phyloP scores from a whole-genome alignment of 2,329 filamentous ascomycete species.

The Graphium sp. region DNA sequence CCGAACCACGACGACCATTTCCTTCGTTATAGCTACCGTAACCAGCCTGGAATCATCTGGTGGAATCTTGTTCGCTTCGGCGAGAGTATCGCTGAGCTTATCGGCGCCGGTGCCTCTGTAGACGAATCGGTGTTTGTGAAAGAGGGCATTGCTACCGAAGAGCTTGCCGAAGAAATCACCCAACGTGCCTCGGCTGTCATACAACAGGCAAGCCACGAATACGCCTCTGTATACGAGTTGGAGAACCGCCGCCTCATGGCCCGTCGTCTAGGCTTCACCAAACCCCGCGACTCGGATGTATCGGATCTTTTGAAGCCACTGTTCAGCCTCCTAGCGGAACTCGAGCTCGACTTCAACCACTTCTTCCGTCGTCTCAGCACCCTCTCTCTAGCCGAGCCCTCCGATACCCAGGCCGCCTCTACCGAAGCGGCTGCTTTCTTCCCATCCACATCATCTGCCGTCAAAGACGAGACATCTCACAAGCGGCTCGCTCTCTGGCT shows the following conservation, averaged over 20 bases:
- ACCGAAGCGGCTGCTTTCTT: constrained; percentile 58
- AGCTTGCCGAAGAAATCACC: constrained; percentile 41
- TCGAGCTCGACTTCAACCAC: constrained; percentile 85
- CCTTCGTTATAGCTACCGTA: constrained; percentile 79
- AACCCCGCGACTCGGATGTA: constrained; percentile 57
- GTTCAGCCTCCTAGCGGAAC: constrained; percentile 63
- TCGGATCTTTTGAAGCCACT: constrained; percentile 65
- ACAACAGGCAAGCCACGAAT: constrained; percentile 67
- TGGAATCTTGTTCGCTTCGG: constrained; percentile 92
- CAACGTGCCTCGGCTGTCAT: constrained; percentile 80
- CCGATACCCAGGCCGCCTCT: constrained; percentile 34
- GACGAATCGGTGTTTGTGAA: constrained; percentile 57
- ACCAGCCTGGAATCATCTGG: constrained; percentile 94
- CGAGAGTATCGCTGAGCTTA: constrained; percentile 73
- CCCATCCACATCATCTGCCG: constrained; percentile 49
- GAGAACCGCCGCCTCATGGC: constrained; percentile 85
- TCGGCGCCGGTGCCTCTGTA: constrained; percentile 58
- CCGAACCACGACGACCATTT: constrained; percentile 91
- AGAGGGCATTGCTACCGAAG: constrained; percentile 41
- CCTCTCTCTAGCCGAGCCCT: constrained; percentile 41
- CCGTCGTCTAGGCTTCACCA: constrained; percentile 58
- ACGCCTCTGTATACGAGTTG: constrained; percentile 68
- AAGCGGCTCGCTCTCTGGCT: constrained; percentile 64
- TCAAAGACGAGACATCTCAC: constrained; percentile 46
- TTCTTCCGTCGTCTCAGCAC: constrained; percentile 70